Evolutionary conservation across 371 early-diverging fungal species (phyloP), one percentile per base, ranked within the genome.

Genomic region (Phascolomyces articulosus): DNA sequence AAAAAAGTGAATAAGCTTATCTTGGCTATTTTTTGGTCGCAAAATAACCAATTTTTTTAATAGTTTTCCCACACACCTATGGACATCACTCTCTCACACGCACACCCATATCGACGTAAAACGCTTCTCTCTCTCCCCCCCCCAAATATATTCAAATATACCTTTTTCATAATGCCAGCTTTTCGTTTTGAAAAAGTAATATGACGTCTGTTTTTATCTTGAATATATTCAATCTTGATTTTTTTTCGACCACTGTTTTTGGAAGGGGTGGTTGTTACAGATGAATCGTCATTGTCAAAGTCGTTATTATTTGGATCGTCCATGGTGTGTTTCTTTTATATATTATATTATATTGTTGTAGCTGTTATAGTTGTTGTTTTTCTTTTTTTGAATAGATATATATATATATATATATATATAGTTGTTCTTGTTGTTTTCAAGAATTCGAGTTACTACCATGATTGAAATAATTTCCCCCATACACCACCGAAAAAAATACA

Each of bases 111-210:
- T 24, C n/a, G n/a, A n/a, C n/a, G n/a, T n/a, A n/a, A n/a, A 51
- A 51, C 10, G n/a, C 24, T 23, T 24, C 51, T 7, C 51, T 10
- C 26, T 2, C 3, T 51, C 23, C 15, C 23, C 11, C 23, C 4
- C 23, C 4, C 13, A 21, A 3, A 41, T 44, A 13, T 44, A 13
- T n/a, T 13, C 16, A 18, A 11, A 28, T 27, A 53, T 69, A 88
- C 93, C 89, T 98, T 99, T 82, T 99, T 99, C 98, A 99, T 96
- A 69, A 99, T 95, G 38, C 99, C 99, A 38, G 97, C 95, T 77
- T 98, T 99, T 76, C 99, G 87, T 78, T 99, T 99, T 69, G 92
- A 92, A 78, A 99, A 99, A 6, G 99, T 98, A 62, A 99, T 97
- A 68, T 96, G 95, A 69, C 99, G 87, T 65, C 95, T 87, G 67